A percentile compares a stretch with the other conserved stretches of the same genome.
These are phyloP conservation scores for Colletotrichum destructivum DNA, from an alignment of 2,329 filamentous ascomycete species.

Conservation along the genomic window DNA sequence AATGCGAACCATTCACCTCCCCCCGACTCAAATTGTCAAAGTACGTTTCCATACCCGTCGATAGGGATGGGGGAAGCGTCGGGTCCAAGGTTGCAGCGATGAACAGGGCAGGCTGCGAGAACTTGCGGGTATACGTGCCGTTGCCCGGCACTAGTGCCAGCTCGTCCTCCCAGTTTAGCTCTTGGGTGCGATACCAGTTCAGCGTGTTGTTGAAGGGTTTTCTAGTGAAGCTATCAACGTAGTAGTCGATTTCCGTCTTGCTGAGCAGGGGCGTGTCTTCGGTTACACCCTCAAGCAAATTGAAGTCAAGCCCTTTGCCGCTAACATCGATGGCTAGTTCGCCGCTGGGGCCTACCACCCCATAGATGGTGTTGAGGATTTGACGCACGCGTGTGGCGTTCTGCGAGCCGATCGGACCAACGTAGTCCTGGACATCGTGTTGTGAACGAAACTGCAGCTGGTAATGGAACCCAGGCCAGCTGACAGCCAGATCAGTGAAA, in stretches of 20 bases:
- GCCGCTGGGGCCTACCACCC: conserved; percentile 69
- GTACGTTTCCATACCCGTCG: conserved; percentile 75
- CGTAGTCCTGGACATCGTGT: conserved; percentile 56
- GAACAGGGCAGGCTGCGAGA: conserved; percentile 75
- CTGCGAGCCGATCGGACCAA: conserved; percentile 57
- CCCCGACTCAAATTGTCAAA: conserved; percentile 73
- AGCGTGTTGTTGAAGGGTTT: conserved; percentile 84
- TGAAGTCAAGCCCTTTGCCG: conserved; percentile 71
- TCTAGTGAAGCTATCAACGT: conserved; percentile 78
- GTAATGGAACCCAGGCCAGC: conserved; percentile 80
- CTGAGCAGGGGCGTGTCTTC: conserved; percentile 71
- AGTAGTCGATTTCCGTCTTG: conserved; percentile 82
- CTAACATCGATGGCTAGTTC: conserved; percentile 67
- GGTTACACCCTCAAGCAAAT: conserved; percentile 66
- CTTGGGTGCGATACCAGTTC: conserved; percentile 88
- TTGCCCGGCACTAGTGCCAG: conserved; percentile 58
- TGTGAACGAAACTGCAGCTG: conserved; percentile 80
- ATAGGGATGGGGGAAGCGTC: conserved; percentile 77
- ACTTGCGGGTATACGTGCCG: conserved; percentile 63
- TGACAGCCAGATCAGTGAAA: conserved; percentile 68
- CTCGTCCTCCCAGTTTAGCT: conserved; percentile 85
- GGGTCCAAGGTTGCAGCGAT: conserved; percentile 76
- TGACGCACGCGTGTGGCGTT: conserved; percentile 72
- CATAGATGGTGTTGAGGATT: conserved; percentile 78
- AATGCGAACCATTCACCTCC: conserved; percentile 78